These are phyloP conservation scores for Boletus tomentosulus DNA, from an alignment of 768 basidiomycete genomes.

Conservation along the genomic window DNA sequence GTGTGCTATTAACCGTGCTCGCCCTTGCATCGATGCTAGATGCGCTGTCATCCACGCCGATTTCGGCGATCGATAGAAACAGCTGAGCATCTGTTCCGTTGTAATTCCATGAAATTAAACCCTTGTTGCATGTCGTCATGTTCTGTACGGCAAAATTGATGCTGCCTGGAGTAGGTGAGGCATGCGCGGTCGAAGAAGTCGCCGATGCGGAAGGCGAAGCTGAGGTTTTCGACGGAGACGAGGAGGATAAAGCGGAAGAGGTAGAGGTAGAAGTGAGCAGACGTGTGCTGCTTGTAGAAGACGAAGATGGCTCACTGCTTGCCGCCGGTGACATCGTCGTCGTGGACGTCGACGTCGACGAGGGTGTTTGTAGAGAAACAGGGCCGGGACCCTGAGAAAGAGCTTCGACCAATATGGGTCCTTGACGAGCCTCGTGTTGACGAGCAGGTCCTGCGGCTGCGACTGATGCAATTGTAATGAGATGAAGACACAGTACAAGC, in stretches of 20 bases:
- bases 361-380: conserved; percentile 1
- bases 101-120: conserved; percentile 39
- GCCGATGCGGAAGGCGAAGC: conserved; percentile 6
- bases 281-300: conserved; percentile 6
- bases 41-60: conserved; percentile 29
- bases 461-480: conserved; percentile 5
- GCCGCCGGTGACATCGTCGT: conserved; percentile 14
- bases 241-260: background rate
- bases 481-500: conserved; percentile 6
- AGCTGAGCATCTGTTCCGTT: conserved; percentile 28
- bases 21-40: conserved; percentile 3
- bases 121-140: conserved; percentile 34
- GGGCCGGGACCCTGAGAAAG: conserved; percentile 5
- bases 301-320: conserved; percentile 12
- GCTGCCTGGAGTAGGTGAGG: conserved; percentile 10
- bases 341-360: conserved; percentile 2
- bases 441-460: conserved; percentile 13
- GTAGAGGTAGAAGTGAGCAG: background rate
- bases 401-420: conserved; percentile 1
- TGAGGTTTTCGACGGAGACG: conserved; percentile 4
- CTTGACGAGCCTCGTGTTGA: conserved; percentile 23
- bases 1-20: background rate
- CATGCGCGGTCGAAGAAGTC: conserved; percentile 11
- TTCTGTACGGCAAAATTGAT: conserved; percentile 26
- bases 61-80: conserved; percentile 39